Evolutionary conservation across 306 rosid genomes (phyloP), one percentile per base, ranked within the genome.

Genomic region (Vigna trinervia): DNA sequence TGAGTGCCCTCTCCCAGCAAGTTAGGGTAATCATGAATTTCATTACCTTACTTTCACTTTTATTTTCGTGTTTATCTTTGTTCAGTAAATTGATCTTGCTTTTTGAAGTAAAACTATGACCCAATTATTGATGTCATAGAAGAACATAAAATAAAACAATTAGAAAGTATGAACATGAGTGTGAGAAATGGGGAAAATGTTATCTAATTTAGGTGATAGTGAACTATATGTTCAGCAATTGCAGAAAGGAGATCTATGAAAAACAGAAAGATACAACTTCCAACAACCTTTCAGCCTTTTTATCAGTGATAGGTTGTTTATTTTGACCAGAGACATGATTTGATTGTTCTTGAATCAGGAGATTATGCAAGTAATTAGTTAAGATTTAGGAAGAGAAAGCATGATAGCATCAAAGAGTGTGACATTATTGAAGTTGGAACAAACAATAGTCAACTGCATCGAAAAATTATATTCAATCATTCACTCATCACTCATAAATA

Each of bases 1-100:
- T 92, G 85, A 95, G 99, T 83, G 98, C 99, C 34, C 84, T 95
- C 54, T 95, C 99, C 52, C 97, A 89, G 87, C 96, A 95, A 92
- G 91, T 92, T 77, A 79, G 92, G 94, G 99, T 95, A 87, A 83
- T 47, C 54, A 77, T 43, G 66, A 57, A 63, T 63, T 71, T 52
- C 68, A 43, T 12, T 80, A 47, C 73, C 70, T 64, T 78, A 74
- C 26, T 11, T 80, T 66, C 78, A 47, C 69, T 73, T 63, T 62
- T 62, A 0, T 26, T 81, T 83, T 48, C 15, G 43, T 74, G 22
- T 61, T 79, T 58, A 48, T 57, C 28, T 22, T 60, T 57, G 47
- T 15, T 58, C 77, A 39, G 78, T 58, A 26, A 23, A 26, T 48
- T 69, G 22, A 34, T 68, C 56, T 68, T 13, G 38, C 48, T 19